Evolutionary conservation across 768 basidiomycete species (phyloP), one percentile per base, ranked within the genome.

Genomic region (Calocybe gangraenosa): DNA sequence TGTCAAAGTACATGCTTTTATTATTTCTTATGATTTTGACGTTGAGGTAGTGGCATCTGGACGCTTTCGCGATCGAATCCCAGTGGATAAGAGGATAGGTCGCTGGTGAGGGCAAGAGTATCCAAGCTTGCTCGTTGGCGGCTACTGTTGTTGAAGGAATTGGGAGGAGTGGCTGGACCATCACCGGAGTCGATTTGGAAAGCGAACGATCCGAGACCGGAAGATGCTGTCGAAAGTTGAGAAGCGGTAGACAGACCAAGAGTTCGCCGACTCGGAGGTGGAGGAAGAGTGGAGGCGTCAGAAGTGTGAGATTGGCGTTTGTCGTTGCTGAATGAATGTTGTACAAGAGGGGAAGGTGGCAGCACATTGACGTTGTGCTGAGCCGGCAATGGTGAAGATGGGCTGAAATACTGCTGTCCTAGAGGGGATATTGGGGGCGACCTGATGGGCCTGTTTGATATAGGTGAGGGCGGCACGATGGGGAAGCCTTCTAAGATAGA

Each of bases 401-500:
- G 76, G 25, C 61, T 63, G 48, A 76, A 74, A 15, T 73, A 67
- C 49, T 84, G 82, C 61, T 84, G 79, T 20, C 65, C 71, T 15
- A 86, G 68, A 7, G 88, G 87, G 8, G 87, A 89, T 46, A 81
- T 79, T 30, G 84, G 84, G 4, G 86, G 86, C 2, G 85, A 81
- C 49, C 87, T 73, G 54, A 81, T 68, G 8, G 87, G 88, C 42
- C 84, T 73, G 53, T 87, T 80, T n/a, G 87, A 89, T 48, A 92
- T 90, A 5, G 90, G 90, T 7, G 88, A 90, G 1, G 90, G 90
- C 18, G 90, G 90, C 7, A 92, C 88, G 60, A 92, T 91, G 28
- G 87, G 87, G 73, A 92, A 92, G 11, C 80, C 83, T 63, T 90
- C 89, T 20, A 92, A 73, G 53, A 92, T 88, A 2, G 88, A 91